Conservation (phyloP, 1,284 basidiomycete species). For the Ceratobasidium sp. region DNA sequence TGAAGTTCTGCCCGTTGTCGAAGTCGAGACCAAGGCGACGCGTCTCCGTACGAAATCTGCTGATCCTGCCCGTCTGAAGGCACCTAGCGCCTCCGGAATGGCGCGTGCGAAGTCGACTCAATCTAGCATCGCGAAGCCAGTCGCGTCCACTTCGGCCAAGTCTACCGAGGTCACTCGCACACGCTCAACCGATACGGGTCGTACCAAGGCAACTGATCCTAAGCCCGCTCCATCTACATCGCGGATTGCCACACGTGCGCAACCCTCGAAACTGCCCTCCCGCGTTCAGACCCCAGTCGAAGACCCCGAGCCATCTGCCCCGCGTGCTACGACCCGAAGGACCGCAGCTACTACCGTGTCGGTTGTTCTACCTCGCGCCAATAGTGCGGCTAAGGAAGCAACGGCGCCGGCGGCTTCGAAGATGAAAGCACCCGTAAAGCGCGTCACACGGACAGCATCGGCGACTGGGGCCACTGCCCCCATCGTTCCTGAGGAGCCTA, state of each 20-base stretch:
- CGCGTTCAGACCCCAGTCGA: slow-evolving; percentile 38
- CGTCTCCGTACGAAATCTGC: slow-evolving; percentile 43
- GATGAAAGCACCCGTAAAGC: slow-evolving; percentile 32
- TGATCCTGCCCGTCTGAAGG: slow-evolving; percentile 34
- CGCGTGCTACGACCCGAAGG: background rate
- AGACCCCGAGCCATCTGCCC: slow-evolving; percentile 1
- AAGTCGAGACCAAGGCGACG: slow-evolving; percentile 18
- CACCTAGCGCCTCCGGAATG: slow-evolving; percentile 17
- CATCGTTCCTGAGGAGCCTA: slow-evolving; percentile 1
- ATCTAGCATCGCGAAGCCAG: background rate
- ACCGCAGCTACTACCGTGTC: slow-evolving; percentile 12
- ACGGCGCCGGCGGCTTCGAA: slow-evolving; percentile 18
- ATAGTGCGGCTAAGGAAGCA: slow-evolving; percentile 1
- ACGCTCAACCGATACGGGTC: background rate
- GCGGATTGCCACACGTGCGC: slow-evolving; percentile 16
- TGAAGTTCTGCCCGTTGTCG: background rate
- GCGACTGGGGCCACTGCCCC: slow-evolving; percentile 11
- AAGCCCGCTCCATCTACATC: background rate
- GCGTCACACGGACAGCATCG: slow-evolving; percentile 32
- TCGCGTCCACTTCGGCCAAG: background rate
- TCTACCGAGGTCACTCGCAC: slow-evolving; percentile 4
- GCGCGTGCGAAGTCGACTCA: slow-evolving; percentile 37
- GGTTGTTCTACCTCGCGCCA: slow-evolving; percentile 28
- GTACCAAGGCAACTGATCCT: background rate
- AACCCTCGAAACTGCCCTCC: slow-evolving; percentile 31